phyloP scores from a whole-genome alignment of 192 early-diverging fungal genomes.

The Chytriomyces confervae region DNA sequence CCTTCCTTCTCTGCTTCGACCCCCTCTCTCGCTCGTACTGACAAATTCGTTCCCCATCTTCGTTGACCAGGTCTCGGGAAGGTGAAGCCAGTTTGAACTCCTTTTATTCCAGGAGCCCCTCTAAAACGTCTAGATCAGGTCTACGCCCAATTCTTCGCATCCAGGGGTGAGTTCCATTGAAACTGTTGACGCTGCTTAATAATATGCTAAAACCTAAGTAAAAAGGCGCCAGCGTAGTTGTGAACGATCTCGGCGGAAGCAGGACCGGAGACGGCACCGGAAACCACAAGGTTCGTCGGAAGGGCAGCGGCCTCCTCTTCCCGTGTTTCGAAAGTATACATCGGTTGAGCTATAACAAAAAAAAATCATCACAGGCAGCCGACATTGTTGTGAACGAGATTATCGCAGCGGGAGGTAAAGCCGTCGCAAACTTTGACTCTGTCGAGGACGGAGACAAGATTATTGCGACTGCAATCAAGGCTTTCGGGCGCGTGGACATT shows the following conservation, averaged over 20 bases:
- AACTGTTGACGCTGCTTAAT: too few relatives aligned
- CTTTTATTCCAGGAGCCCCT: background rate
- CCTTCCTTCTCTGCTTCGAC: too few relatives aligned
- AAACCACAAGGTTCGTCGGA: slow-evolving; percentile 55
- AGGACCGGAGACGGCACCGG: slow-evolving; percentile 78
- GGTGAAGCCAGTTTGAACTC: slow-evolving; percentile 27
- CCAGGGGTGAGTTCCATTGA: slow-evolving; percentile 60
- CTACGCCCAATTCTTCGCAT: slow-evolving; percentile 90
- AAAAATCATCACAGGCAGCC: slow-evolving; percentile 77
- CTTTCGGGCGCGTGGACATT: slow-evolving; percentile 94
- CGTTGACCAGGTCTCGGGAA: slow-evolving; percentile 59
- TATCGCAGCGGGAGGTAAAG: slow-evolving; percentile 81
- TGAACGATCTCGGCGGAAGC: slow-evolving; percentile 91
- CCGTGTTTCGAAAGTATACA: too few relatives aligned
- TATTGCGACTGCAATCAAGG: slow-evolving; percentile 93
- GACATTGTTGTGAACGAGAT: slow-evolving; percentile 97
- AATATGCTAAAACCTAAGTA: background rate
- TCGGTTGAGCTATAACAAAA: too few relatives aligned
- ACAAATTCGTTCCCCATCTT: too few relatives aligned
- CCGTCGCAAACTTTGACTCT: slow-evolving; percentile 97
- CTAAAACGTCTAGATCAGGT: slow-evolving; percentile 54
- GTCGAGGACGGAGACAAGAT: slow-evolving; percentile 98
- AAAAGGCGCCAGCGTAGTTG: slow-evolving; percentile 88
- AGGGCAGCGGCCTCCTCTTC: background rate
- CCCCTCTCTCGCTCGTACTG: too few relatives aligned